Evolutionary conservation across 495 filamentous ascomycete species (phyloP).

Genomic region (Neurospora sp.): DNA sequence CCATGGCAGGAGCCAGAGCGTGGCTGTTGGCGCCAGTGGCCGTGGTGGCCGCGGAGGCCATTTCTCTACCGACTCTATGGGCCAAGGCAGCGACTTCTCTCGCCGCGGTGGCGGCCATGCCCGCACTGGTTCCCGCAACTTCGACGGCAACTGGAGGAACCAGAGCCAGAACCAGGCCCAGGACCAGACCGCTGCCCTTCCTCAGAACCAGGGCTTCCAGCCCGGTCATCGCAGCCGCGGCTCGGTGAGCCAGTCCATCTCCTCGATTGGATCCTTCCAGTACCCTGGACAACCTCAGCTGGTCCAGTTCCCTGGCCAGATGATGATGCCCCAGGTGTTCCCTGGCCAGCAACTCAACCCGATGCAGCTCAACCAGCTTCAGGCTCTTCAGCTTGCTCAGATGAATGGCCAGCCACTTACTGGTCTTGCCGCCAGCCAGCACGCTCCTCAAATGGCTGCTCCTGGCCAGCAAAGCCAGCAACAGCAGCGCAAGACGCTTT

Average conservation of each 20-base stretch:
- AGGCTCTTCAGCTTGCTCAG: slow-evolving; percentile 78
- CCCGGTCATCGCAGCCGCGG: slow-evolving; percentile 79
- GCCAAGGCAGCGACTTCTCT: slow-evolving; percentile 47
- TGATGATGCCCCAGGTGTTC: slow-evolving; percentile 69
- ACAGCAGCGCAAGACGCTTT: slow-evolving; percentile 94
- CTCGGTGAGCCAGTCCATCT: slow-evolving; percentile 81
- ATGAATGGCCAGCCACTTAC: slow-evolving; percentile 66
- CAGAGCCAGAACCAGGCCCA: slow-evolving; percentile 57
- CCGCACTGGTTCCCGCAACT: slow-evolving; percentile 78
- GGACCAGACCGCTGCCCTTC: slow-evolving; percentile 41
- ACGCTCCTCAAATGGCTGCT: slow-evolving; percentile 55
- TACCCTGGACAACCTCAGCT: slow-evolving; percentile 88
- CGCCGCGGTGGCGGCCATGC: slow-evolving; percentile 65
- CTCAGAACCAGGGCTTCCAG: slow-evolving; percentile 73
- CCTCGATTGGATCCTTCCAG: slow-evolving; percentile 77
- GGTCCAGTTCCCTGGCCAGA: slow-evolving; percentile 73
- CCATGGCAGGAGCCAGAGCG: slow-evolving; percentile 53
- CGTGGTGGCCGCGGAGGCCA: slow-evolving; percentile 34
- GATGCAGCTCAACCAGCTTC: slow-evolving; percentile 82
- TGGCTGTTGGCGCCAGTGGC: slow-evolving; percentile 46
- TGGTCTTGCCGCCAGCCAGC: slow-evolving; percentile 64
- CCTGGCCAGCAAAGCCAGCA: slow-evolving; percentile 76
- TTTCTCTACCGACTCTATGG: slow-evolving; percentile 24
- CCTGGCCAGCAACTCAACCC: slow-evolving; percentile 78
- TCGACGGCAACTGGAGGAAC: slow-evolving; percentile 96